Evolutionary conservation across 1,284 basidiomycete genomes (phyloP).

Genomic region (Leccinum solheimii): DNA sequence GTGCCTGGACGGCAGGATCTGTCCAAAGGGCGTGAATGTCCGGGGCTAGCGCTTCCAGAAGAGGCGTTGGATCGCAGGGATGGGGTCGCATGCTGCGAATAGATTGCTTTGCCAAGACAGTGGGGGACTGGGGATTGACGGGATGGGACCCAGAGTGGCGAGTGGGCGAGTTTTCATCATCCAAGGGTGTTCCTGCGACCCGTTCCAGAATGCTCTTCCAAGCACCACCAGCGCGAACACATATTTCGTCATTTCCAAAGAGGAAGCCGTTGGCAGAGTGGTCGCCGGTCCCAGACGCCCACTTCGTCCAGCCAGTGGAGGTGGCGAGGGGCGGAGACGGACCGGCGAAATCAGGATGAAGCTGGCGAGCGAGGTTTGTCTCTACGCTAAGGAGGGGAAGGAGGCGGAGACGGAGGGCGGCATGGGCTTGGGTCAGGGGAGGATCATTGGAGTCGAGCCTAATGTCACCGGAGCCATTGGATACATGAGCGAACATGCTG

Average conservation of each 20-base stretch:
- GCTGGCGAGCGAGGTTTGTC: conserved; percentile 47
- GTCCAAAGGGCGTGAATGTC: conserved; percentile 65
- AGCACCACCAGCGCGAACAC: conserved; percentile 55
- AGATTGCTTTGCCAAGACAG: not conserved
- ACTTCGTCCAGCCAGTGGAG: conserved; percentile 25
- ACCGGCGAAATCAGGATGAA: conserved; percentile 36
- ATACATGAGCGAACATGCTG: not conserved
- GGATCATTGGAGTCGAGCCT: conserved; percentile 7
- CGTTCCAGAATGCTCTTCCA: conserved; percentile 48
- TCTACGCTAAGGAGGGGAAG: conserved; percentile 64
- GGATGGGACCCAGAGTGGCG: not conserved
- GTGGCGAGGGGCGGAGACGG: conserved; percentile 9
- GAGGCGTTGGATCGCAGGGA: conserved; percentile 45
- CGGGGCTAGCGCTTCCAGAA: conserved; percentile 57
- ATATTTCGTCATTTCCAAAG: conserved; percentile 39
- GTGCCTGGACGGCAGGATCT: conserved; percentile 50
- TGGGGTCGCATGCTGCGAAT: conserved; percentile 17
- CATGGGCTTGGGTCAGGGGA: conserved; percentile 23
- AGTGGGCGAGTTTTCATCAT: not conserved
- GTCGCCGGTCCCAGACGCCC: conserved; percentile 21
- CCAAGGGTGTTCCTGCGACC: conserved; percentile 17
- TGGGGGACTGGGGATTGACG: not conserved
- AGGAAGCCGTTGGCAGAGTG: conserved; percentile 3
- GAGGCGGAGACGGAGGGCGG: conserved; percentile 46
- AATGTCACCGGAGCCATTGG: not conserved